phyloP scores from a whole-genome alignment of 192 early-diverging fungal genomes.

The Coemansia sp. region DNA sequence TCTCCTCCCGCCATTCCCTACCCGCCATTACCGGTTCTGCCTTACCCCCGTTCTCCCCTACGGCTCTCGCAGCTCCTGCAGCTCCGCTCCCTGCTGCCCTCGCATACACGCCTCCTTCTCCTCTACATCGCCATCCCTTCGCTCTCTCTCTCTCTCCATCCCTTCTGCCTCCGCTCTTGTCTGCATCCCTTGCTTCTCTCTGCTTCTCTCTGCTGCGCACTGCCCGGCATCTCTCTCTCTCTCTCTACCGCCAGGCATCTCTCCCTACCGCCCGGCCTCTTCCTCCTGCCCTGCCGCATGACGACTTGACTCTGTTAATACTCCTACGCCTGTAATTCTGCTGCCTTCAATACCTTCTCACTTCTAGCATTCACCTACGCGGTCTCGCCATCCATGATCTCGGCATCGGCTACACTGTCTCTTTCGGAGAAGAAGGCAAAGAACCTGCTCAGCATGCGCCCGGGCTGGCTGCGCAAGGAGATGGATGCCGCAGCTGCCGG shows the following conservation, averaged over 20 bases:
- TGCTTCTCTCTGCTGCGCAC: slow-evolving; percentile 2
- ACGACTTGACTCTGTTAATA: slow-evolving; percentile 3
- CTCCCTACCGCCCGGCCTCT: background rate
- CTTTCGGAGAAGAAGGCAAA: slow-evolving; percentile 41
- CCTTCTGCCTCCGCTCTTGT: background rate
- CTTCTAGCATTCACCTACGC: background rate
- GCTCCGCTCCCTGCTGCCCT: too few species aligned
- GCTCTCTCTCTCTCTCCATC: background rate
- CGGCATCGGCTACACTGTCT: slow-evolving; percentile 27
- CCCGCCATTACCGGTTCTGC: slow-evolving; percentile 4
- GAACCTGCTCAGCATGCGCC: slow-evolving; percentile 44
- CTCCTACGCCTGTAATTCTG: background rate
- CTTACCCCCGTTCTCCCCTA: background rate
- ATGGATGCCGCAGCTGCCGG: slow-evolving; percentile 4
- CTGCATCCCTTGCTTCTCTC: background rate
- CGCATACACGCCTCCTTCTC: too few species aligned
- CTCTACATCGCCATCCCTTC: too few species aligned
- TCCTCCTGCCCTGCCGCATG: background rate
- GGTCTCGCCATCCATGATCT: slow-evolving; percentile 17
- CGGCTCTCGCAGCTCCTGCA: background rate
- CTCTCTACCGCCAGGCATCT: background rate
- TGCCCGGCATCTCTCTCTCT: slow-evolving; percentile 2
- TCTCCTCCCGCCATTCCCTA: slow-evolving; percentile 1
- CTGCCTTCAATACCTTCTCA: background rate
- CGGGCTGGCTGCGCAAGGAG: slow-evolving; percentile 38